Evolutionary conservation across 1,139 yeast species (phyloP).

Genomic region (Meyerozyma guilliermondii): DNA sequence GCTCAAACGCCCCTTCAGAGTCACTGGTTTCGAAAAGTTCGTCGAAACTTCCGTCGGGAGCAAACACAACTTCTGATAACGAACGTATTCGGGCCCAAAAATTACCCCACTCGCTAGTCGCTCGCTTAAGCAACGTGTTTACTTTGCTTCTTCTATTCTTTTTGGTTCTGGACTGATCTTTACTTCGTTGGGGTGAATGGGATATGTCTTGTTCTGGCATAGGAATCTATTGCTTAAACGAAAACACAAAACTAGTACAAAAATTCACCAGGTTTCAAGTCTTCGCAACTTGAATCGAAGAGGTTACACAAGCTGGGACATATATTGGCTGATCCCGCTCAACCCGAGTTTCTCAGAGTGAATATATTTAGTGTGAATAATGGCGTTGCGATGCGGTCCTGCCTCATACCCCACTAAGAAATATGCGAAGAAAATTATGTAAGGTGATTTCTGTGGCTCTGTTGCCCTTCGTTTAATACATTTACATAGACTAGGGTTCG

Average conservation of each 20-base stretch:
- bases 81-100: constrained; percentile 29
- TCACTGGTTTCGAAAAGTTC: constrained; percentile 40
- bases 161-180: neutral
- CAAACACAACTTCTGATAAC: constrained; percentile 39
- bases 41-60: constrained; percentile 36
- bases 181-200: neutral
- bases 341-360: neutral
- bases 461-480: neutral
- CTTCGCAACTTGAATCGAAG: neutral
- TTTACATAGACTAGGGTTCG: neutral
- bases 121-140: constrained; percentile 25
- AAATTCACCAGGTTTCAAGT: neutral
- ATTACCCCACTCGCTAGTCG: constrained; percentile 31
- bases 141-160: constrained; percentile 7
- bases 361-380: neutral
- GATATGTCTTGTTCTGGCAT: neutral
- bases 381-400: neutral
- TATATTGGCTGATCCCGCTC: neutral
- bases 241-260: neutral
- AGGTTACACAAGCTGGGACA: neutral
- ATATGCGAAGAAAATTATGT: neutral
- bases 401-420: neutral
- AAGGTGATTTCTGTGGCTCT: neutral
- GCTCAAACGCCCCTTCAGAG: constrained; percentile 23
- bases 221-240: neutral